Conservation (phyloP, 805 yeast species). For the Candida coquimbonensis region DNA sequence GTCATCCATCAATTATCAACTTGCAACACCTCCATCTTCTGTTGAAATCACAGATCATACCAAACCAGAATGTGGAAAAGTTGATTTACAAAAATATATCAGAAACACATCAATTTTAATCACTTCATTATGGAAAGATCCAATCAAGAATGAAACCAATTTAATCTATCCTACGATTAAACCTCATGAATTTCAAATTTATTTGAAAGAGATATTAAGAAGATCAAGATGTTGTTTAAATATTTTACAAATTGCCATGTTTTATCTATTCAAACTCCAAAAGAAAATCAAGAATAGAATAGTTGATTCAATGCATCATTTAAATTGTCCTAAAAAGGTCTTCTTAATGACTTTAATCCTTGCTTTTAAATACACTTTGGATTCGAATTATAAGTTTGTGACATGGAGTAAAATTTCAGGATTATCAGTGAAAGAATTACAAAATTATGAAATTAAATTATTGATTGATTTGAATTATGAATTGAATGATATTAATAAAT, state of each 20-base stretch:
- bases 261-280: conserved; percentile 48
- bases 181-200: conserved; percentile 13
- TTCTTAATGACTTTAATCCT: conserved; percentile 64
- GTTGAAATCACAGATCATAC: not conserved
- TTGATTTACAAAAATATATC: conserved; percentile 8
- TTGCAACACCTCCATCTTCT: conserved; percentile 4
- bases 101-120: conserved; percentile 11
- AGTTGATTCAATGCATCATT: not conserved
- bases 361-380: conserved; percentile 68
- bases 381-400: conserved; percentile 57
- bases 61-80: not conserved
- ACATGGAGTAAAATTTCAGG: conserved; percentile 78
- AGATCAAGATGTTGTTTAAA: conserved; percentile 54
- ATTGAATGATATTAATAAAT: conserved; percentile 27
- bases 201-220: conserved; percentile 35
- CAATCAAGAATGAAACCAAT: not conserved
- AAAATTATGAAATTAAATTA: conserved; percentile 44
- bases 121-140: conserved; percentile 15
- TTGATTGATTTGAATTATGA: conserved; percentile 50
- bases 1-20: not conserved
- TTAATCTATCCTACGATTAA: not conserved
- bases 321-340: conserved; percentile 53
- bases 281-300: conserved; percentile 16
- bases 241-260: conserved; percentile 60
- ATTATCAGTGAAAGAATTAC: conserved; percentile 42